phyloP scores from a whole-genome alignment of 805 yeast species.

The Starmera pachycereana region DNA sequence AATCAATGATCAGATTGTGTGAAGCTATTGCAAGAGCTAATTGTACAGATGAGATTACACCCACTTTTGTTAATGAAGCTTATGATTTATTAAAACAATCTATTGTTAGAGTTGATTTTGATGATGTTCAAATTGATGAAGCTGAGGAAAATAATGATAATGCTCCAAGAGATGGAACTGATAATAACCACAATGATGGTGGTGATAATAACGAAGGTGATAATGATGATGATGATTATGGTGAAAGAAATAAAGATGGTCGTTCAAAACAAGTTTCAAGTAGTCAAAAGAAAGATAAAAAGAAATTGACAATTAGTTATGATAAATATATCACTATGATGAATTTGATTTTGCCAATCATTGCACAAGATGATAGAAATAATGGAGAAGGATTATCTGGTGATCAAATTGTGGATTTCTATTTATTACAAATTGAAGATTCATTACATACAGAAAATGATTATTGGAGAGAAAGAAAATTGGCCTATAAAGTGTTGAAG shows the following conservation, averaged over 20 bases:
- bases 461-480: slow-evolving; percentile 56
- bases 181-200: slow-evolving; percentile 12
- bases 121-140: slow-evolving; percentile 81
- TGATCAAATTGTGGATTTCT: slow-evolving; percentile 69
- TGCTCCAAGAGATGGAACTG: slow-evolving; percentile 7
- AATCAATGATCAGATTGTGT: slow-evolving; percentile 82
- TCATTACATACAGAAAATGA: slow-evolving; percentile 61
- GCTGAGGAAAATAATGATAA: slow-evolving; percentile 26
- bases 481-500: slow-evolving; percentile 72
- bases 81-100: slow-evolving; percentile 83
- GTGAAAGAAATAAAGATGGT: slow-evolving; percentile 10
- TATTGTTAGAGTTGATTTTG: slow-evolving; percentile 88
- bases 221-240: slow-evolving; percentile 36
- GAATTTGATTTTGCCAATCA: slow-evolving; percentile 62
- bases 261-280: slow-evolving; percentile 5
- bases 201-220: slow-evolving; percentile 15
- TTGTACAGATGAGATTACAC: slow-evolving; percentile 80
- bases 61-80: slow-evolving; percentile 86
- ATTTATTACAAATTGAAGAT: slow-evolving; percentile 62
- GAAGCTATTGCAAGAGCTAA: slow-evolving; percentile 98
- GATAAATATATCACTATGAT: slow-evolving; percentile 82
- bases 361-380: slow-evolving; percentile 43
- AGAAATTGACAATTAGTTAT: slow-evolving; percentile 55
- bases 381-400: slow-evolving; percentile 56
- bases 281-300: slow-evolving; percentile 11